phyloP scores from a whole-genome alignment of 306 rosid genomes.

The Sechiopsis laciniata region DNA sequence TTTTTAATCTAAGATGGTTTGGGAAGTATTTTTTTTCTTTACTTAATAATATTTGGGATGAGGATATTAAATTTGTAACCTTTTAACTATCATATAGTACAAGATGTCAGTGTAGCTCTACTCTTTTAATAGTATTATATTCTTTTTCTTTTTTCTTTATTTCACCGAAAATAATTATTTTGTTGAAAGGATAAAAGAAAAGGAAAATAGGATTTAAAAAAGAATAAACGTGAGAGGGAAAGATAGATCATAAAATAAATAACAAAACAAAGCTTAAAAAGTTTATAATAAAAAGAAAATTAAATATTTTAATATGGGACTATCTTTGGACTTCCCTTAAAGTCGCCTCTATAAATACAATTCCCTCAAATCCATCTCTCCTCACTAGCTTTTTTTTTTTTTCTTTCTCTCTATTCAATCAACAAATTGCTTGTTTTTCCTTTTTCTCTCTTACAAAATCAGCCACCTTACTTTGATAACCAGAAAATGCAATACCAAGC shows the following conservation, averaged over 20 bases:
- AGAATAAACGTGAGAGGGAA: too few relatives aligned
- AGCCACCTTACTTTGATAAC: neutral
- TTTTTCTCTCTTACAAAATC: neutral
- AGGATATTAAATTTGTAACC: too few relatives aligned
- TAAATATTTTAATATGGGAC: neutral
- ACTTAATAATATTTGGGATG: too few relatives aligned
- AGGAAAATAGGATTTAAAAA: too few relatives aligned
- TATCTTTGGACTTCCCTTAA: neutral
- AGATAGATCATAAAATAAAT: neutral
- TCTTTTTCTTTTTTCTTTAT: too few relatives aligned
- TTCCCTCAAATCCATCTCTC: constrained; percentile 14
- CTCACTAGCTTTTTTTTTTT: neutral
- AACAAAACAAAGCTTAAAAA: neutral
- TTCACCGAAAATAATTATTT: too few relatives aligned
- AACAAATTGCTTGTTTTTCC: constrained; percentile 17
- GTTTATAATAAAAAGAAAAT: neutral
- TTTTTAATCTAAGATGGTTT: too few relatives aligned
- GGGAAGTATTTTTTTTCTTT: too few relatives aligned
- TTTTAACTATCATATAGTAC: too few relatives aligned
- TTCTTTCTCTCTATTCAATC: neutral
- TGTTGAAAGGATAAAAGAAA: too few relatives aligned
- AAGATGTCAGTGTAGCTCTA: too few relatives aligned
- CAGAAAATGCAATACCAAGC: constrained; percentile 48
- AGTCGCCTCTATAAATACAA: constrained; percentile 56
- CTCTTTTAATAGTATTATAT: too few relatives aligned